Percentiles rank a stretch among this genome's conserved stretches.
Evolutionary conservation across 768 basidiomycete genomes (phyloP).

Genomic region (Mycena vitilis): DNA sequence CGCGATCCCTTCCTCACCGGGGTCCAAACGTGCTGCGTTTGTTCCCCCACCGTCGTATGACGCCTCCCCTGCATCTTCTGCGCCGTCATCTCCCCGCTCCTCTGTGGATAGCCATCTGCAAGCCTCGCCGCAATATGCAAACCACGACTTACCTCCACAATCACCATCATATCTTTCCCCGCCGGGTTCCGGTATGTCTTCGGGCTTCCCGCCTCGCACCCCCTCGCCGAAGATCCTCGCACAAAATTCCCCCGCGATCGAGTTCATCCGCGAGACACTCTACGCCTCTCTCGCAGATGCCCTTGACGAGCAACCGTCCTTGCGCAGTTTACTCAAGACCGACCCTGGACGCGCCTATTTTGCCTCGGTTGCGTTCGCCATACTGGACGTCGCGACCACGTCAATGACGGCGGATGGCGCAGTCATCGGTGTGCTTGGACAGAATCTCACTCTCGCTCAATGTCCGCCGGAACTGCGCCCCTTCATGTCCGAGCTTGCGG

Average conservation of each 20-base stretch:
- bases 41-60: slow-evolving; percentile 40
- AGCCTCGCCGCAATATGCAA: slow-evolving; percentile 35
- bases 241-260: slow-evolving; percentile 71
- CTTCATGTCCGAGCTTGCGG: slow-evolving; percentile 74
- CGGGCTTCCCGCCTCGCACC: slow-evolving; percentile 41
- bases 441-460: slow-evolving; percentile 63
- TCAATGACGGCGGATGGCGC: slow-evolving; percentile 61
- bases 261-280: slow-evolving; percentile 87
- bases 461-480: slow-evolving; percentile 74
- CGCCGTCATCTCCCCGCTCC: slow-evolving; percentile 32
- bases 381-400: slow-evolving; percentile 72
- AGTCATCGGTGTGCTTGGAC: slow-evolving; percentile 69
- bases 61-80: slow-evolving; percentile 33
- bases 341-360: slow-evolving; percentile 86
- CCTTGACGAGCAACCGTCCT: slow-evolving; percentile 64
- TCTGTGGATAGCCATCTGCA: slow-evolving; percentile 25
- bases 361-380: slow-evolving; percentile 76
- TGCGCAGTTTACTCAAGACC: slow-evolving; percentile 65
- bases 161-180: slow-evolving; percentile 46
- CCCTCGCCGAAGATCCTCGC: slow-evolving; percentile 54
- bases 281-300: slow-evolving; percentile 84
- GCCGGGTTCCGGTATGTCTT: slow-evolving; percentile 37
- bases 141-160: slow-evolving; percentile 39
- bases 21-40: slow-evolving; percentile 44
- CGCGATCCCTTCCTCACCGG: slow-evolving; percentile 41